phyloP scores from a whole-genome alignment of 768 basidiomycete species.

The Fomitopsis serialis region DNA sequence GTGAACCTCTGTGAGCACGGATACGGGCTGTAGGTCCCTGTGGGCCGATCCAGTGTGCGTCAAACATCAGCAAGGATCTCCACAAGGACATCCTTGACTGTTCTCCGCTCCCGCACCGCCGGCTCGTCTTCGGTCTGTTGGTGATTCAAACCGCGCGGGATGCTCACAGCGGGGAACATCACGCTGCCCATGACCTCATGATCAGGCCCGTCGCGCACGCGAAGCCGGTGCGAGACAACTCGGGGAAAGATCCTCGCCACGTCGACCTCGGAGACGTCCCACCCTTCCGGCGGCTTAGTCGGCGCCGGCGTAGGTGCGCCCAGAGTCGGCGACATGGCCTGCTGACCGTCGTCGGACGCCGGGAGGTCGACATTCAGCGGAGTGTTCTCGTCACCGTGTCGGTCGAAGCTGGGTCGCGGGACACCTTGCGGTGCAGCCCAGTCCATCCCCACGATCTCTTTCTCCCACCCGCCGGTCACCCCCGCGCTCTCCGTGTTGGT shows the following conservation, averaged over 20 bases:
- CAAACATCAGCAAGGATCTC: constrained; percentile 49
- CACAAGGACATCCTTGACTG: constrained; percentile 65
- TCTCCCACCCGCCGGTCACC: constrained; percentile 1
- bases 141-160: constrained; percentile 4
- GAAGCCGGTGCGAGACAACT: constrained; percentile 69
- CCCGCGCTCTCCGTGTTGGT: background rate
- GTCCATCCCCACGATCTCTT: constrained; percentile 1
- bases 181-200: constrained; percentile 67
- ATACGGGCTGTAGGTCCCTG: no score
- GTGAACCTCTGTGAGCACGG: no score
- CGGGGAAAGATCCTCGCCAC: constrained; percentile 69
- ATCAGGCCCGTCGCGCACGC: constrained; percentile 62
- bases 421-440: background rate
- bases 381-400: background rate
- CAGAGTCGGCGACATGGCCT: background rate
- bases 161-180: constrained; percentile 46
- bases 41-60: background rate
- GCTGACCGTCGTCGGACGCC: background rate
- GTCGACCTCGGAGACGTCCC: constrained; percentile 69
- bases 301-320: constrained; percentile 4
- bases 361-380: constrained; percentile 1
- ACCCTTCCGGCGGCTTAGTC: constrained; percentile 20
- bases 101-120: constrained; percentile 36
- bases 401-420: background rate
- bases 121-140: constrained; percentile 13